These are phyloP conservation scores for Lactarius pseudohatsudake DNA, from an alignment of 768 basidiomycete species.

Conservation along the genomic window DNA sequence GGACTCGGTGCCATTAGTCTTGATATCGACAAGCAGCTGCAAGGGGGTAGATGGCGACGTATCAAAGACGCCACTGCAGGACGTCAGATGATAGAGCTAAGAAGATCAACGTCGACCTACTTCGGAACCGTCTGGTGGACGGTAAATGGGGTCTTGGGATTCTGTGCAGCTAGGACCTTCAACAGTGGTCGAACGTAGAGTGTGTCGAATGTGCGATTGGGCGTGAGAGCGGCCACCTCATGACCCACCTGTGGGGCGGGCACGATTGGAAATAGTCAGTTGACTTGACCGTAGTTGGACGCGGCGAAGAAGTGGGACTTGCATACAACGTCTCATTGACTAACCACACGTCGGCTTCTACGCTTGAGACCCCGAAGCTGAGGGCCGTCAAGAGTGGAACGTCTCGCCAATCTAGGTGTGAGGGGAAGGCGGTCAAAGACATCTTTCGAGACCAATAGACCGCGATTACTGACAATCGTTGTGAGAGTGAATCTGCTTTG, in stretches of 20 bases:
- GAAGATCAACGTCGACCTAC: constrained; percentile 33
- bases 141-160: constrained; percentile 45
- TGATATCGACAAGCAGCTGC: constrained; percentile 53
- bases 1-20: constrained; percentile 49
- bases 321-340: constrained; percentile 46
- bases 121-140: constrained; percentile 42
- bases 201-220: constrained; percentile 46
- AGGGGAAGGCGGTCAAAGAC: neutral
- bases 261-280: constrained; percentile 1
- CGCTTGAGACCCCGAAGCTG: constrained; percentile 49
- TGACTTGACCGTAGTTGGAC: neutral
- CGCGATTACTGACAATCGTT: constrained; percentile 45
- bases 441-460: neutral
- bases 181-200: constrained; percentile 50
- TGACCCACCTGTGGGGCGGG: constrained; percentile 43
- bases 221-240: constrained; percentile 43
- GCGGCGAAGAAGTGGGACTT: constrained; percentile 23
- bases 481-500: constrained; percentile 53
- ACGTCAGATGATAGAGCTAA: neutral
- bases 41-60: constrained; percentile 42
- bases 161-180: constrained; percentile 42
- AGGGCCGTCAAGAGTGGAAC: constrained; percentile 50
- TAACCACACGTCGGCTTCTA: constrained; percentile 55
- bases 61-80: constrained; percentile 48
- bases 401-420: constrained; percentile 48